These are phyloP conservation scores for Quercus tomentella DNA, from an alignment of 331 rosid genomes.

Conservation along the genomic window DNA sequence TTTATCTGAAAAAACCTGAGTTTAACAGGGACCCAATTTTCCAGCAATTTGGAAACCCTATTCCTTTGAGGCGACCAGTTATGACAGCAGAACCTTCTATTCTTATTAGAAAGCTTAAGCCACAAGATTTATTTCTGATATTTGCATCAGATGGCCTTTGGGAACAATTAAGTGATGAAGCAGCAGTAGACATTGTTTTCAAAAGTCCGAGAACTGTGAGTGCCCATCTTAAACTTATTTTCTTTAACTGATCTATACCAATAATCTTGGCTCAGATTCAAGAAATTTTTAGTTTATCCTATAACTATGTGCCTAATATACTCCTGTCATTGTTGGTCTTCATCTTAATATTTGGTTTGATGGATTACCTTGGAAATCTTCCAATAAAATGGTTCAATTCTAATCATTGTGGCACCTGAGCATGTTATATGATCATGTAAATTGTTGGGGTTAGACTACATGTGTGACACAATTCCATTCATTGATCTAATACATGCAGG, in stretches of 20 bases:
- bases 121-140: constrained; percentile 81
- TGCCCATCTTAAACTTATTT: constrained; percentile 7
- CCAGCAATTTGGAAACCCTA: constrained; percentile 60
- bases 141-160: constrained; percentile 99
- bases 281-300: too few species aligned
- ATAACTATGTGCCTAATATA: too few species aligned
- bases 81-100: constrained; percentile 95
- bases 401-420: neutral
- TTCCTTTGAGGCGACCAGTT: constrained; percentile 76
- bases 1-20: constrained; percentile 84
- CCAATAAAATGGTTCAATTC: neutral
- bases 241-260: neutral
- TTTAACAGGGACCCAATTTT: constrained; percentile 56
- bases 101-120: constrained; percentile 53
- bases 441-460: neutral
- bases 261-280: neutral
- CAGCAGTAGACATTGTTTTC: constrained; percentile 80
- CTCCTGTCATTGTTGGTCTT: neutral
- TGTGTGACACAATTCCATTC: neutral
- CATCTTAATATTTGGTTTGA: neutral
- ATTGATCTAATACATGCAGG: constrained; percentile 44
- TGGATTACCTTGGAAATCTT: neutral
- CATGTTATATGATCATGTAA: neutral
- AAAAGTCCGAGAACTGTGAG: constrained; percentile 91
- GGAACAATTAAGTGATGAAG: constrained; percentile 90